These are phyloP conservation scores for Alloteropsis semialata DNA, from an alignment of 176 grass and related monocot species.

Conservation along the genomic window DNA sequence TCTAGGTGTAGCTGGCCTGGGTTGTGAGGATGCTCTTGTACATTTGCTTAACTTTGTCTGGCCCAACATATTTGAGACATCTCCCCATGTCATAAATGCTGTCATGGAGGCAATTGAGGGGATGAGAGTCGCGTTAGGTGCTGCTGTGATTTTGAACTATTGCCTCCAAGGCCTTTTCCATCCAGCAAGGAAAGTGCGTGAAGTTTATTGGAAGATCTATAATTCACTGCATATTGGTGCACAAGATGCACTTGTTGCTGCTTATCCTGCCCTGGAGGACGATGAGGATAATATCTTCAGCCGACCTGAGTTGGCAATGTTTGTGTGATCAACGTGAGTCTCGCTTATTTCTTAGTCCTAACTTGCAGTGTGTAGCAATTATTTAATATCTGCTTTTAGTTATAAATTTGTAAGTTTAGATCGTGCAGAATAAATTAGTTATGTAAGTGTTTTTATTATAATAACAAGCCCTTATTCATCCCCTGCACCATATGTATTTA, in stretches of 20 bases:
- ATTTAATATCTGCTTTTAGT: neutral
- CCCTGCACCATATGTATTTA: no score
- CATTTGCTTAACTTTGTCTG: constrained; percentile 95
- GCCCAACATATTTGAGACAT: constrained; percentile 98
- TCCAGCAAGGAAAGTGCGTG: constrained; percentile 88
- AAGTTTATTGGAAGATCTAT: constrained; percentile 99
- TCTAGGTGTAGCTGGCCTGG: constrained; percentile 84
- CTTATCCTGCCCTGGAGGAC: constrained; percentile 66
- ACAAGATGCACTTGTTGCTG: constrained; percentile 85
- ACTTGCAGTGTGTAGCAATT: neutral
- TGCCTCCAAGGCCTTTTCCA: constrained; percentile 96
- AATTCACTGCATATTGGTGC: constrained; percentile 85
- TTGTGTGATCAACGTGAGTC: constrained; percentile 59
- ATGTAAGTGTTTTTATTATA: neutral
- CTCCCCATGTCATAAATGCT: constrained; percentile 91
- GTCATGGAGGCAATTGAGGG: constrained; percentile 95
- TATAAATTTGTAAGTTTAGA: neutral
- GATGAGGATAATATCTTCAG: constrained; percentile 59
- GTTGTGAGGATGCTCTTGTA: constrained; percentile 96
- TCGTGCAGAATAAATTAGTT: neutral
- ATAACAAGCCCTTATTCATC: no score
- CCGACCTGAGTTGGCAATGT: constrained; percentile 79
- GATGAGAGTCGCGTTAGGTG: constrained; percentile 88
- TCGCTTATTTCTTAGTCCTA: neutral
- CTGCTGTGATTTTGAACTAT: constrained; percentile 85